phyloP scores from a whole-genome alignment of 129 eudicot genomes.

The Daucus carota region DH1_v3.0 NC_030381.2:32920501-32921000 shows the following conservation, averaged over 20 bases:
- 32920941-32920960: background rate
- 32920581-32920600: background rate
- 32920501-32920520: no score
- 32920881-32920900: background rate
- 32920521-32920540: background rate
- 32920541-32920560: background rate
- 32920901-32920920: background rate
- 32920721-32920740: conserved; percentile 84
- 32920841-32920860: background rate
- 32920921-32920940: background rate
- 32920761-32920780: conserved; percentile 76
- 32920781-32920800: conserved; percentile 80
- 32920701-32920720: conserved; percentile 57
- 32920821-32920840: background rate
- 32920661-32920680: background rate
- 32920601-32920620: background rate
- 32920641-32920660: background rate
- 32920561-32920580: background rate
- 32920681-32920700: background rate
- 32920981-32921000: background rate
- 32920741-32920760: conserved; percentile 59
- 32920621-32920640: background rate
- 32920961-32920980: background rate
- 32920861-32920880: background rate
- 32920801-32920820: conserved; percentile 43